phyloP scores from a whole-genome alignment of 805 yeast genomes.

The Candida xiaguanensis region DNA sequence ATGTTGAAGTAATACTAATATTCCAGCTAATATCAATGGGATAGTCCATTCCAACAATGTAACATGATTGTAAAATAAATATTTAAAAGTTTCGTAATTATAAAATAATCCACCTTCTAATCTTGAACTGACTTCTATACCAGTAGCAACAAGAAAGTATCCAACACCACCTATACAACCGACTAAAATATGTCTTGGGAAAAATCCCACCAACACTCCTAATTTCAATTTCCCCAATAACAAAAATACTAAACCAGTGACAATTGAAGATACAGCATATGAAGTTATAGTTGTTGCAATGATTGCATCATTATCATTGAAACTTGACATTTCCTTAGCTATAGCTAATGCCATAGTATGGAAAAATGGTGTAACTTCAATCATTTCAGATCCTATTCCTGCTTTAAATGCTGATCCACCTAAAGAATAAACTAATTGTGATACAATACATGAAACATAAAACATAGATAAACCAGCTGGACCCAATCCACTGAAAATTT shows the following conservation, averaged over 20 bases:
- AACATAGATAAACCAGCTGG: conserved; percentile 93
- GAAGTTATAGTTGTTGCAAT: conserved; percentile 85
- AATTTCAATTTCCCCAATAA: conserved; percentile 71
- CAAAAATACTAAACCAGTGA: conserved; percentile 83
- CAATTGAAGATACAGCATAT: conserved; percentile 74
- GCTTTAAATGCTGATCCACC: conserved; percentile 89
- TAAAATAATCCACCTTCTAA: conserved; percentile 71
- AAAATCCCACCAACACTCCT: conserved; percentile 88
- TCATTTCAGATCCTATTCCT: conserved; percentile 98
- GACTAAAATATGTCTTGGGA: conserved; percentile 92
- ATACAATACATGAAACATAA: conserved; percentile 84
- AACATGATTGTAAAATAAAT: conserved; percentile 39
- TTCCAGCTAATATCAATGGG: conserved; percentile 61
- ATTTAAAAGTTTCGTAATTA: conserved; percentile 50
- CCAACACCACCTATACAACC: conserved; percentile 99
- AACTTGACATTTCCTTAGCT: conserved; percentile 50
- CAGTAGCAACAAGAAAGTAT: conserved; percentile 84
- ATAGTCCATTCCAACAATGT: conserved; percentile 53
- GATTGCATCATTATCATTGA: conserved; percentile 46
- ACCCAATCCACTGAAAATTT: conserved; percentile 72
- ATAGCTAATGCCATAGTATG: conserved; percentile 88
- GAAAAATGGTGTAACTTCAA: conserved; percentile 97
- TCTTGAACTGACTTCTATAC: conserved; percentile 85
- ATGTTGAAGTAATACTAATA: conserved; percentile 57
- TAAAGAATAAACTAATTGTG: conserved; percentile 81